Base-by-base conservation (phyloP, 805 yeast species). In the Yarrowia sp. region DNA sequence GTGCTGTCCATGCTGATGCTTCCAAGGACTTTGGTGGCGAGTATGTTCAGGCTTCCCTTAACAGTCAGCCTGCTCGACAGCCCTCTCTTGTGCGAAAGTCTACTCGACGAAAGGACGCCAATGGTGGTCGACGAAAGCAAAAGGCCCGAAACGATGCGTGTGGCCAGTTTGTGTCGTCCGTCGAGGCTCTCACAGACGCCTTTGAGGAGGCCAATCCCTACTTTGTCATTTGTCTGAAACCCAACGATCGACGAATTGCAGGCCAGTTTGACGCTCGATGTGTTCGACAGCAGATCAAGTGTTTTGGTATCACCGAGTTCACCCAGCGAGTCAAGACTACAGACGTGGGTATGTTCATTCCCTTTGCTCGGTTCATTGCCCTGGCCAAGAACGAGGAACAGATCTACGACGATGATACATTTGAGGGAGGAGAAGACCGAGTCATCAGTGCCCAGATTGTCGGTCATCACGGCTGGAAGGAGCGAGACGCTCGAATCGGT, bases 251-350 rank as follows among this genome's bases (percentile, higher is more conserved):
- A 46, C 72, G 77, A 9, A 71, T 79, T 9, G 70, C 78, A 7
- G 74, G 76, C 10, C 75, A 78, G n/a, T 73, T 80, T 66, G 82
- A 80, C 67, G 81, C 82, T 12, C 75, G 82, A 33, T 79, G 81
- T 67, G 81, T 80, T 9, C 74, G 82, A 15, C 81, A 79, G 70
- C 82, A 80, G 70, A 75, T 79, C 30, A 74, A 77, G 49, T 81
- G 82, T 1, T 72, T 79, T 33, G 81, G 82, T 9, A 71, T 80
- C 17, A 79, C 82, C 8, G 82, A 80, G 68, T 72, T 80, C 40
- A 79, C 82, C 6, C 74, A 73, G 38, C 74, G 79, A 3, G 79
- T 79, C n/a, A 77, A 77, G 65, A 68, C 69, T 39, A 77, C 77
- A 14, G 82, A 80, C 64, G 76, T 76, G 43, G 73, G 79, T 10